These are phyloP conservation scores for Oxyria digyna DNA, from an alignment of 148 eudicot species.

Conservation along the genomic window DNA sequence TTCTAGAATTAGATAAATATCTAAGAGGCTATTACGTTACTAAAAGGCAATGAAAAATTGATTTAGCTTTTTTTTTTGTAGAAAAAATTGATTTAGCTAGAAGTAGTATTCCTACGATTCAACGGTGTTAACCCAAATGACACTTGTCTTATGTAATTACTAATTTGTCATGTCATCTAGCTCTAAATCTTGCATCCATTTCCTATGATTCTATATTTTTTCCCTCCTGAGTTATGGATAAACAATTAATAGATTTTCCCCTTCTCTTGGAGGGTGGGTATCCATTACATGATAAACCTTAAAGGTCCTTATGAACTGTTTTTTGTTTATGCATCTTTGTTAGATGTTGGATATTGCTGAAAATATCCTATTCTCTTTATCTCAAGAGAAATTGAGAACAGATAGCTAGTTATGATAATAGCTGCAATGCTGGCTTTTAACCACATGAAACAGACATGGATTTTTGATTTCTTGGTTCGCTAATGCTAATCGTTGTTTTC, in stretches of 20 bases:
- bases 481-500: slow-evolving; percentile 14
- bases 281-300: background rate
- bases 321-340: background rate
- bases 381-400: background rate
- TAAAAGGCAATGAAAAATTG: too few species aligned
- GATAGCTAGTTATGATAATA: background rate
- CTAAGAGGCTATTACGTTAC: too few species aligned
- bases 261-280: background rate
- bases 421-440: background rate
- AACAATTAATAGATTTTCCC: background rate
- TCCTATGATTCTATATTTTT: background rate
- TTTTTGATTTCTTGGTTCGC: background rate
- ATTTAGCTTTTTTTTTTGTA: too few species aligned
- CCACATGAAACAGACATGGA: background rate
- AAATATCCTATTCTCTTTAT: background rate
- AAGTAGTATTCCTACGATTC: background rate
- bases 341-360: background rate
- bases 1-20: too few species aligned
- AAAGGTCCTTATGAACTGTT: background rate
- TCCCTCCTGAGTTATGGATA: background rate
- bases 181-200: background rate
- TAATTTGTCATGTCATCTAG: background rate
- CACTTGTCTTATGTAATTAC: background rate
- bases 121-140: background rate
- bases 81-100: background rate